Conservation (phyloP, 139 green algal genomes). For the Chlamydomonas eustigma region DNA sequence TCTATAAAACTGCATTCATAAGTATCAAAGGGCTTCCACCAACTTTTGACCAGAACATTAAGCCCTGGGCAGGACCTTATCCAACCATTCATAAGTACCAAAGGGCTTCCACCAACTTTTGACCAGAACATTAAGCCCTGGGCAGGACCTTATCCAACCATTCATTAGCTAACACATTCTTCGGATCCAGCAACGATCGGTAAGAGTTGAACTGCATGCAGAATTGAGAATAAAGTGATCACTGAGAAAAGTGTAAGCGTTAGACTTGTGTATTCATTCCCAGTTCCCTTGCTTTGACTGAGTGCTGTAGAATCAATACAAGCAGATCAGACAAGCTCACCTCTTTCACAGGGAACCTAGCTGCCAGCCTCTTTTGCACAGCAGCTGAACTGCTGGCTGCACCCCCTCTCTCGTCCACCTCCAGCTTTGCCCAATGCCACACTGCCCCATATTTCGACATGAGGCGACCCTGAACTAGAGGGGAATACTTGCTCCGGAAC, state of each 20-base stretch:
- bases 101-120: too few relatives aligned
- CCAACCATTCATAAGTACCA: neutral
- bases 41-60: too few relatives aligned
- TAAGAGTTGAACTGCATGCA: conserved; percentile 49
- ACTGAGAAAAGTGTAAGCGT: too few relatives aligned
- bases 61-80: neutral
- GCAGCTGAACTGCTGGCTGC: conserved; percentile 12
- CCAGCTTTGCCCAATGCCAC: conserved; percentile 97
- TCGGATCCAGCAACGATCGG: conserved; percentile 72
- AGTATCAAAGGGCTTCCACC: too few relatives aligned
- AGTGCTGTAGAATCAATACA: neutral
- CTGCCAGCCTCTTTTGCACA: conserved; percentile 38
- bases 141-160: conserved; percentile 69
- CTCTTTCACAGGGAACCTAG: conserved; percentile 17
- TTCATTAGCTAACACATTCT: conserved; percentile 78
- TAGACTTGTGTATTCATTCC: too few relatives aligned
- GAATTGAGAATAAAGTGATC: too few relatives aligned
- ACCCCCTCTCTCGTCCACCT: conserved; percentile 43
- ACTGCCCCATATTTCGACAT: conserved; percentile 70
- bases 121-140: neutral
- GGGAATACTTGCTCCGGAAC: conserved; percentile 73
- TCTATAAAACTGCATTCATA: too few relatives aligned
- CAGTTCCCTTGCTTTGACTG: neutral
- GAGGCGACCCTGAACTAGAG: conserved; percentile 60
- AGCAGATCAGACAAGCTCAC: neutral